Conservation (phyloP, 2,329 filamentous ascomycete species). For the Pseudocercospora vitis region DNA sequence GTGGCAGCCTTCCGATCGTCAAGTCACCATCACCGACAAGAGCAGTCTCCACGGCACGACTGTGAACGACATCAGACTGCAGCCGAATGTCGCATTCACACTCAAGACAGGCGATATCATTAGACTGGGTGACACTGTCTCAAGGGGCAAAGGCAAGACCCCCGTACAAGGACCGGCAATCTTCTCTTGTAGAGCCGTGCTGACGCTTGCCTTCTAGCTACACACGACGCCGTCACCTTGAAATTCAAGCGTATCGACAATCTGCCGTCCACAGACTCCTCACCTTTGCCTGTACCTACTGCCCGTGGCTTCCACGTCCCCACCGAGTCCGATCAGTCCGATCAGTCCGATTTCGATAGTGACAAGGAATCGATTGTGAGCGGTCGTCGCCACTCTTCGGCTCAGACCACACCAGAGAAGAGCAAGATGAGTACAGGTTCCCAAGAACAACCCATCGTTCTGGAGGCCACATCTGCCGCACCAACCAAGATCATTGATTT, state of each 20-base stretch:
- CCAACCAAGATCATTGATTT: slow-evolving; percentile 19
- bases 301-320: slow-evolving; percentile 28
- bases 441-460: slow-evolving; percentile 29
- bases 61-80: slow-evolving; percentile 36
- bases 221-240: slow-evolving; percentile 33
- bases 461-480: slow-evolving; percentile 12
- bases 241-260: slow-evolving; percentile 22
- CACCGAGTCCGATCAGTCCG: slow-evolving; percentile 26
- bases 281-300: slow-evolving; percentile 3
- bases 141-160: slow-evolving; percentile 29
- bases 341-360: slow-evolving; percentile 30
- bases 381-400: slow-evolving; percentile 26
- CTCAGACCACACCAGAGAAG: slow-evolving; percentile 34
- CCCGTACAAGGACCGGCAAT: not conserved
- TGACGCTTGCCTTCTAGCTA: slow-evolving; percentile 9
- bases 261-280: slow-evolving; percentile 6
- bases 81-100: slow-evolving; percentile 16
- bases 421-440: slow-evolving; percentile 25
- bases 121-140: slow-evolving; percentile 35
- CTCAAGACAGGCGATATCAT: slow-evolving; percentile 35
- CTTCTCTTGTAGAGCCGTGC: too few relatives aligned
- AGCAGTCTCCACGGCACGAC: slow-evolving; percentile 39
- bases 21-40: slow-evolving; percentile 36
- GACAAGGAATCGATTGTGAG: slow-evolving; percentile 24
- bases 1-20: slow-evolving; percentile 14